A percentile compares a stretch with the other conserved stretches of the same genome.
Conservation (phyloP, 495 filamentous ascomycete genomes). For the Penicillium turbatum region DNA sequence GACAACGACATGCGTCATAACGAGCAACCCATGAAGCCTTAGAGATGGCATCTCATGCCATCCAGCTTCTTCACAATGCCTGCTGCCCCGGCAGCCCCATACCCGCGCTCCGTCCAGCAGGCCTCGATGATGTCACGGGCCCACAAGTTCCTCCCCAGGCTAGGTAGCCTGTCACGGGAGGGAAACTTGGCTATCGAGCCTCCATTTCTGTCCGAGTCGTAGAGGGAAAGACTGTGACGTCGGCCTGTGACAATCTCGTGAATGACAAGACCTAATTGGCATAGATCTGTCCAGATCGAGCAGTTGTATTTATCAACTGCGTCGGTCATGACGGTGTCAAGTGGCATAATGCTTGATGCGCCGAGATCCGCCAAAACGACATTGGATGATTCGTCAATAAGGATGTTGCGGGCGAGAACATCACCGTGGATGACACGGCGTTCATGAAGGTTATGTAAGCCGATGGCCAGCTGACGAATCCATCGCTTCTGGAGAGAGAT, state of each 20-base stretch:
- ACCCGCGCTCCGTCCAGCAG: neutral
- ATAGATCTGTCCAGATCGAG: constrained; percentile 1
- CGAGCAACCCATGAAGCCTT: too few species aligned
- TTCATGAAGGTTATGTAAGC: neutral
- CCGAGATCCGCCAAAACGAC: neutral
- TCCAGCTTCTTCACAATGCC: neutral
- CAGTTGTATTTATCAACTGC: neutral
- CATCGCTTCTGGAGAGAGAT: neutral
- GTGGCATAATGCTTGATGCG: neutral
- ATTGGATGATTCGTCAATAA: neutral
- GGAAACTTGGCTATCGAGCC: neutral
- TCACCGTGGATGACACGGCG: neutral
- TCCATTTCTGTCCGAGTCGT: neutral
- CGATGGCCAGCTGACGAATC: neutral
- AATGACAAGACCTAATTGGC: neutral
- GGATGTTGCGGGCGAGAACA: neutral
- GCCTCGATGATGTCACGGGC: neutral
- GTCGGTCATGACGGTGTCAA: neutral
- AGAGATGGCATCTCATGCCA: neutral
- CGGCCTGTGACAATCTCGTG: neutral
- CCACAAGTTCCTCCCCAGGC: neutral
- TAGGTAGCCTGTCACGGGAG: neutral
- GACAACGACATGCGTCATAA: too few species aligned
- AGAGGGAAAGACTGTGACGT: neutral
- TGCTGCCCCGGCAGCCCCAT: neutral